phyloP scores from a whole-genome alignment of 139 green algal genomes.

The Tetradesmus lagerheimii region DNA sequence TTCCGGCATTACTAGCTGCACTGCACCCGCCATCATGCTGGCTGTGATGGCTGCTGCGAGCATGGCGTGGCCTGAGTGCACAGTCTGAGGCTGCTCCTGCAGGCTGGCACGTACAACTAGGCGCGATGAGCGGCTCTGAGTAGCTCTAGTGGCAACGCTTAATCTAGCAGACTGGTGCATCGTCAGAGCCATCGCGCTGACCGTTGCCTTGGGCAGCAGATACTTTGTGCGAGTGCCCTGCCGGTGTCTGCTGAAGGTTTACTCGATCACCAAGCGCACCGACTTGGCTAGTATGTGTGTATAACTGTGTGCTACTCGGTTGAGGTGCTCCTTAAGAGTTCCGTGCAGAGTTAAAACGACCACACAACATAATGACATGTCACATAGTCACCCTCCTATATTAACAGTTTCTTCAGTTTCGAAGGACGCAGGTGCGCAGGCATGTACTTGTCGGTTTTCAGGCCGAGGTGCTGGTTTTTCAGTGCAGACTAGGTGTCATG shows the following conservation, averaged over 20 bases:
- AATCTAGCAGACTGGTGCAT: background rate
- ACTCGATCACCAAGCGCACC: too few relatives aligned
- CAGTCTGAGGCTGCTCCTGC: background rate
- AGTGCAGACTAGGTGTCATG: too few relatives aligned
- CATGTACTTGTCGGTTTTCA: too few relatives aligned
- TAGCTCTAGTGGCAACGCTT: background rate
- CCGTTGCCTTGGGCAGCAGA: background rate
- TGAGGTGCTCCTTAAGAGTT: background rate
- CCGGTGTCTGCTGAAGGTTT: background rate
- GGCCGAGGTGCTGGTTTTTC: too few relatives aligned
- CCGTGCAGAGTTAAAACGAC: background rate
- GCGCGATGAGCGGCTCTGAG: background rate
- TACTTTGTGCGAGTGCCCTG: background rate
- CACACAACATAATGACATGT: background rate
- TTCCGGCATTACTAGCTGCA: background rate
- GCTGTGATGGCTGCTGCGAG: slow-evolving; percentile 3
- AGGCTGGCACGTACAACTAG: background rate
- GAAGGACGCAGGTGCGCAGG: too few relatives aligned
- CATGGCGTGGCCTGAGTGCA: background rate
- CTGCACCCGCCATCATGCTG: slow-evolving; percentile 1
- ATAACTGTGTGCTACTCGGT: too few relatives aligned
- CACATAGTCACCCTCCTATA: background rate
- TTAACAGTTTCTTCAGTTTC: background rate
- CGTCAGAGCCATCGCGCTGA: background rate
- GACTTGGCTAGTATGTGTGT: too few relatives aligned